Base-by-base conservation (phyloP, 768 basidiomycete genomes). In the Imleria badia region DNA sequence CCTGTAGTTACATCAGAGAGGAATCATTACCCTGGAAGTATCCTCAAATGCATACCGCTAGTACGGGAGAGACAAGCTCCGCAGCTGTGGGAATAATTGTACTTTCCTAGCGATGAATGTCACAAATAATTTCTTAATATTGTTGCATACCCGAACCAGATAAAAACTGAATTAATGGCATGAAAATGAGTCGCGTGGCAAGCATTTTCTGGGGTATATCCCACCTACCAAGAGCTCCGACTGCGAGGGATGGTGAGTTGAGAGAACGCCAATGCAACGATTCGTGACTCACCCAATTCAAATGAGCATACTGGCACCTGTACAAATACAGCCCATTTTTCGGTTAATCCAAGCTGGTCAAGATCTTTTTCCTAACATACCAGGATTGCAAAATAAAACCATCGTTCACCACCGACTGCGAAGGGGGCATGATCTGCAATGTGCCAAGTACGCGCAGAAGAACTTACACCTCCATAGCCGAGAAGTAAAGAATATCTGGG, bases 381-480 rank as follows among this genome's bases (percentile, higher is more conserved):
- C 40, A 56, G 38, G 2, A 59, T 19, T 26, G 13, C 48, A 48
- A 52, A 59, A 45, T 40, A 60, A 35, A 51, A 29, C 45, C 45
- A 35, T 34, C 17, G 42, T 23, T 13, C 20, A n/a, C 47, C 45
- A n/a, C 22, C 39, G 35, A 59, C 58, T 59, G n/a, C 8, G 17
- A 46, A 23, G 2, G 31, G 0, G n/a, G 20, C 15, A 22, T 33
- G 19, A 10, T 45, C 22, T 17, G 15, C 3, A 34, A 17, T 13
- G 15, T 6, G 17, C 11, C 34, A 17, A 30, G 34, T 13, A 33
- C 31, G 30, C 26, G 22, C 20, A 22, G 20, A 43, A 52, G 6
- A 12, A 46, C 50, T 20, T 7, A 56, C 59, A 54, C 26, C 10
- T 60, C 54, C 53, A 60, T 31, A 61, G 48, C 12, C 59, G 50